Evolutionary conservation across 2,329 filamentous ascomycete genomes (phyloP), one percentile per base, ranked within the genome.

Genomic region (Nigrospora oryzae): DNA sequence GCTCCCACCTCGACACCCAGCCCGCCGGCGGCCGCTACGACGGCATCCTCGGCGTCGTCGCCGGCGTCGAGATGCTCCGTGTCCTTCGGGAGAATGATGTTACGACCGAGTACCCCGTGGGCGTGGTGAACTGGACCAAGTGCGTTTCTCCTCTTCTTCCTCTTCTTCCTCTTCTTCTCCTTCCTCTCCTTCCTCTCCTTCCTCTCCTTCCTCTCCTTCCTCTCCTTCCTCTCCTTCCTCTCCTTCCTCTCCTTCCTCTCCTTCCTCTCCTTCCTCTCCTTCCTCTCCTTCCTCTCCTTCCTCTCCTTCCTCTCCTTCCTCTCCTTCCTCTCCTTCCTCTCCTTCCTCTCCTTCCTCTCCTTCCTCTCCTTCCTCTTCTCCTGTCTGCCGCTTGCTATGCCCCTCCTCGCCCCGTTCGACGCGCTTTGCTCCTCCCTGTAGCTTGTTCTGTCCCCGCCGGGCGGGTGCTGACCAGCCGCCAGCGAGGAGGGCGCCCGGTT

Each of bases 401-500:
- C n/a, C n/a, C n/a, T n/a, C n/a, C n/a, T n/a, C n/a, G n/a, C n/a
- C n/a, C n/a, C n/a, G n/a, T n/a, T n/a, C n/a, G n/a, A n/a, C n/a
- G n/a, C n/a, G n/a, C 16, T 33, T 11, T 30, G 16, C 3, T n/a
- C 15, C 5, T 11, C 8, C 19, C 3, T n/a, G 17, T 8, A 12
- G 30, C 23, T 6, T 15, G n/a, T n/a, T n/a, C n/a, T n/a, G n/a
- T n/a, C n/a, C n/a, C n/a, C n/a, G n/a, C n/a, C n/a, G n/a, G n/a
- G n/a, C n/a, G n/a, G n/a, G 12, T 41, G 23, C 37, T 48, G 40
- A 51, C 32, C 31, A 2, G 7, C n/a, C 34, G 16, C 19, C 23
- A 84, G 81, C 56, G 87, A 93, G 66, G 88, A 93, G 65, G 86
- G 86, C 3, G 86, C 86, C 1, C 76, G 86, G 0, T 91, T 91